Conservation (phyloP, 441 rosid species). For the Flueggea neowawraea region DNA sequence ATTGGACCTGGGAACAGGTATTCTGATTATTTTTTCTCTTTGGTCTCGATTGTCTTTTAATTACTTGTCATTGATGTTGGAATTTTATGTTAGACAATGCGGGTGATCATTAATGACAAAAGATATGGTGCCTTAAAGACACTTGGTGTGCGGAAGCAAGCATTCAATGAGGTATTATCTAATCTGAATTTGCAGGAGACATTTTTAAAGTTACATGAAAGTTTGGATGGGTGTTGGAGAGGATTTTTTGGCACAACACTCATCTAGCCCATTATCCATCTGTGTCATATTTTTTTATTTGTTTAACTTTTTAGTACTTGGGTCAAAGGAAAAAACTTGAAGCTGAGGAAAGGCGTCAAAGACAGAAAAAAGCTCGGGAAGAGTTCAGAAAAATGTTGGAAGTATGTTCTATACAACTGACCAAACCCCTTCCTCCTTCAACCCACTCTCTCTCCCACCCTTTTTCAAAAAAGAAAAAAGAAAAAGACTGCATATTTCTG, state of each 20-base stretch:
- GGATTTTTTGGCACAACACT: too few relatives aligned
- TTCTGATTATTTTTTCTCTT: conserved; percentile 8
- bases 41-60: conserved; percentile 15
- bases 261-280: too few relatives aligned
- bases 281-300: conserved; percentile 1
- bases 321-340: conserved; percentile 96
- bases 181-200: not conserved
- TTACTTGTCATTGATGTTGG: conserved; percentile 20
- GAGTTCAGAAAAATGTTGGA: conserved; percentile 93
- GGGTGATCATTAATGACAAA: conserved; percentile 86
- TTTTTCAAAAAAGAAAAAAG: not conserved
- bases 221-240: not conserved
- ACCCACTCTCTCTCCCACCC: not conserved
- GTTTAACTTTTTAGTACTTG: conserved; percentile 52
- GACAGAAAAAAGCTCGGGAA: conserved; percentile 95
- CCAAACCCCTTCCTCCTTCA: conserved; percentile 1
- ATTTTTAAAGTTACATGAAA: not conserved
- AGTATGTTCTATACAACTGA: conserved; percentile 47
- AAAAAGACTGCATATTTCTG: conserved; percentile 9
- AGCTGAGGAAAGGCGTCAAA: conserved; percentile 92
- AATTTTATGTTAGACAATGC: conserved; percentile 58
- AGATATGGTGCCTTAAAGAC: conserved; percentile 91
- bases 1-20: conserved; percentile 99
- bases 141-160: conserved; percentile 96
- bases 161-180: conserved; percentile 84